A percentile compares a stretch with the other conserved stretches of the same genome.
These are phyloP conservation scores for Globisporangium irregulare DNA, from an alignment of 352 stramenopile genomes.

Conservation along the genomic window DNA sequence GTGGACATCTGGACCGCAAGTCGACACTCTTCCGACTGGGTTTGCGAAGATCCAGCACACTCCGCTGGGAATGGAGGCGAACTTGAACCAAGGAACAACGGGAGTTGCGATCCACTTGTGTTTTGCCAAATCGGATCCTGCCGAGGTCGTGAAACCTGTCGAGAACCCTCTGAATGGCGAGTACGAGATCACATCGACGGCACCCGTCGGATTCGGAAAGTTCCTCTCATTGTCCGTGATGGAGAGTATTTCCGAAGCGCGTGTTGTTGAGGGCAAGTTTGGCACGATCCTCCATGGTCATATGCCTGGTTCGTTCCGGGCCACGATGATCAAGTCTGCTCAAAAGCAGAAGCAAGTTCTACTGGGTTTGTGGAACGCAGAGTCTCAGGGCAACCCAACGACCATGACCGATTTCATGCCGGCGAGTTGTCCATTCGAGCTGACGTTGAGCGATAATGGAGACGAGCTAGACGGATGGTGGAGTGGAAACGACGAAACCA, in stretches of 20 bases:
- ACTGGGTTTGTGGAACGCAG: constrained; percentile 63
- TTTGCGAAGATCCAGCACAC: constrained; percentile 88
- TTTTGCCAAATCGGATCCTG: constrained; percentile 54
- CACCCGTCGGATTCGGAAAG: constrained; percentile 11
- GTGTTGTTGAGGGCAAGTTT: constrained; percentile 68
- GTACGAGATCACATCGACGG: constrained; percentile 60
- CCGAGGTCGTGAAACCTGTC: constrained; percentile 52
- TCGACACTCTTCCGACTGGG: constrained; percentile 53
- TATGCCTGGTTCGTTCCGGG: constrained; percentile 54
- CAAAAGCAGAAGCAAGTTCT: constrained; percentile 33
- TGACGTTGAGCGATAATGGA: constrained; percentile 43
- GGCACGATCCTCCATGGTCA: constrained; percentile 67
- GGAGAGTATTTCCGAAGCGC: constrained; percentile 41
- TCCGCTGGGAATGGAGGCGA: constrained; percentile 84
- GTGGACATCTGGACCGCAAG: constrained; percentile 67
- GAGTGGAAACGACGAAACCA: constrained; percentile 47
- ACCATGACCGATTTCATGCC: constrained; percentile 65
- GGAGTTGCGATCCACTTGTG: constrained; percentile 78
- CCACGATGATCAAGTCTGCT: constrained; percentile 39
- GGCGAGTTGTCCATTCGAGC: constrained; percentile 66
- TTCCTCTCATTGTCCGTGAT: constrained; percentile 67
- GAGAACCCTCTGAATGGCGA: constrained; percentile 72
- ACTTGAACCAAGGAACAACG: constrained; percentile 76
- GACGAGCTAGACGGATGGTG: constrained; percentile 78
- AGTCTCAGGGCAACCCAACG: constrained; percentile 34